Conservation (phyloP, 2,329 filamentous ascomycete genomes). For the Scorias spongiosa region DNA sequence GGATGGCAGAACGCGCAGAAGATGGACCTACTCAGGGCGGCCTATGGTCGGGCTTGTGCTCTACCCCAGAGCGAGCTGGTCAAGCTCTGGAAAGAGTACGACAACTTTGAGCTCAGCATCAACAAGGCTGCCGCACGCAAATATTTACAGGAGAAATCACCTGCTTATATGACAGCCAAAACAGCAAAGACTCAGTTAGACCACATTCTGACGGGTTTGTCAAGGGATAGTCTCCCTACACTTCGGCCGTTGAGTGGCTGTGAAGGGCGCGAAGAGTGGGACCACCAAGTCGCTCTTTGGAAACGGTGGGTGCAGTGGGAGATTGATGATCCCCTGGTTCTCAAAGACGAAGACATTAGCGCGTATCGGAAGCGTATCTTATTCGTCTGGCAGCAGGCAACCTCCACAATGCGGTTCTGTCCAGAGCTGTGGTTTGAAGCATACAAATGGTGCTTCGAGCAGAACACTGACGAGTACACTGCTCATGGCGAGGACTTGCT, state of each 20-base stretch:
- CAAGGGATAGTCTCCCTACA: slow-evolving; percentile 61
- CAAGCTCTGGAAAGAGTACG: slow-evolving; percentile 90
- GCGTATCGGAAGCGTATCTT: slow-evolving; percentile 65
- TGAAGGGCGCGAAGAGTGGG: slow-evolving; percentile 72
- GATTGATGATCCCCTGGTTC: slow-evolving; percentile 75
- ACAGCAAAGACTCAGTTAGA: slow-evolving; percentile 82
- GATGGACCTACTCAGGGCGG: slow-evolving; percentile 83
- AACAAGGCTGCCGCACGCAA: slow-evolving; percentile 92
- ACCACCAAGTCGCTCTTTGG: slow-evolving; percentile 76
- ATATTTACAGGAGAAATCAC: slow-evolving; percentile 82
- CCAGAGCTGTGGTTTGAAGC: slow-evolving; percentile 94
- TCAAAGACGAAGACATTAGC: slow-evolving; percentile 65
- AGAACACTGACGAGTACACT: slow-evolving; percentile 42
- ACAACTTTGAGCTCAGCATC: slow-evolving; percentile 83
- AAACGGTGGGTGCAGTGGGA: slow-evolving; percentile 92
- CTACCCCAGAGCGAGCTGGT: slow-evolving; percentile 75
- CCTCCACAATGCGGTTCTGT: slow-evolving; percentile 89
- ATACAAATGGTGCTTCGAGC: slow-evolving; percentile 79
- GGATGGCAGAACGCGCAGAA: slow-evolving; percentile 97
- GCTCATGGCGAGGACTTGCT: slow-evolving; percentile 63
- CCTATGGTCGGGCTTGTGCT: slow-evolving; percentile 78
- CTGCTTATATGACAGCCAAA: slow-evolving; percentile 90
- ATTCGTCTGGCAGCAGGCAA: slow-evolving; percentile 82
- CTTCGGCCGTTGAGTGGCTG: slow-evolving; percentile 75
- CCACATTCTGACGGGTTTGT: slow-evolving; percentile 64